These are phyloP conservation scores for Passalora sequoiae DNA, from an alignment of 2,329 filamentous ascomycete species.

Conservation along the genomic window DNA sequence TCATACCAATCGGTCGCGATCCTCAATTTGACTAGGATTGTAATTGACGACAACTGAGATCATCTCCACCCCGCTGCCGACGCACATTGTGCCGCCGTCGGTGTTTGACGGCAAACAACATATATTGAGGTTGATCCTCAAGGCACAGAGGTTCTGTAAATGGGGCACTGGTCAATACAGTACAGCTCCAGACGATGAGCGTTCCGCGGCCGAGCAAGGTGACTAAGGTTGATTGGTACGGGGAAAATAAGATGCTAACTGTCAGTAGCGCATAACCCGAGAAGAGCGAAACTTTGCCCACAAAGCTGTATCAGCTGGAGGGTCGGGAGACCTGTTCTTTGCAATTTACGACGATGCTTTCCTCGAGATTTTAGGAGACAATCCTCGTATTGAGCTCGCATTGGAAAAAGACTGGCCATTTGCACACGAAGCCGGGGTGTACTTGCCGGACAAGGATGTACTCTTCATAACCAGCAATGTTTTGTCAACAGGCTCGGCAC, in stretches of 20 bases:
- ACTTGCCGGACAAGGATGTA: slow-evolving; percentile 33
- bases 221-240: slow-evolving; percentile 1
- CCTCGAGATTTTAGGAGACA: slow-evolving; percentile 23
- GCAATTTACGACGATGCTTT: slow-evolving; percentile 28
- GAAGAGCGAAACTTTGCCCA: slow-evolving; percentile 11
- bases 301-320: slow-evolving; percentile 10
- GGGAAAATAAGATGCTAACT: slow-evolving; percentile 1
- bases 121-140: slow-evolving; percentile 1
- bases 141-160: slow-evolving; percentile 1
- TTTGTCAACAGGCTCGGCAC: slow-evolving; percentile 12
- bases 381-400: slow-evolving; percentile 20
- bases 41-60: no score
- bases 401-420: slow-evolving; percentile 27
- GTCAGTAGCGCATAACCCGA: slow-evolving; percentile 12
- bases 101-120: slow-evolving; percentile 8
- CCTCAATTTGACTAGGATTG: no score
- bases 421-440: slow-evolving; percentile 39
- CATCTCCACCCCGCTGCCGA: no score
- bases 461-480: slow-evolving; percentile 42
- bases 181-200: slow-evolving; percentile 8
- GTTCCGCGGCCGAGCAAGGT: slow-evolving; percentile 19
- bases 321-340: slow-evolving; percentile 21
- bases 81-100: slow-evolving; percentile 3
- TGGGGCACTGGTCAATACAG: neutral
- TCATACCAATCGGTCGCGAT: no score